Base-by-base conservation (phyloP, 2,329 filamentous ascomycete genomes). In the Aspergillus sp. region DNA sequence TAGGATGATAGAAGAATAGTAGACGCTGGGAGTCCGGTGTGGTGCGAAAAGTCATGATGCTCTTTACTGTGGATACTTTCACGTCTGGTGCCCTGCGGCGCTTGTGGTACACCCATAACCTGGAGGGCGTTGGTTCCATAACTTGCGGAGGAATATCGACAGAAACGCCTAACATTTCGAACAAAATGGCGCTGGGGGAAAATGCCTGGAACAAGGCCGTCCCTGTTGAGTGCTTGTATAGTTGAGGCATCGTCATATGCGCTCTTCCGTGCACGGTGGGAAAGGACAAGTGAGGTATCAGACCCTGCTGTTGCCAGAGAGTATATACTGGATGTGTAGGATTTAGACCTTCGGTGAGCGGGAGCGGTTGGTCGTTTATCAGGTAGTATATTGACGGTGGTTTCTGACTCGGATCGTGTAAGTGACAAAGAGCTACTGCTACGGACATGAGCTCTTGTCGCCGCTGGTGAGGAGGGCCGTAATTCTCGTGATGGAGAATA, bases 1-100 rank as follows among this genome's bases (percentile, higher is more conserved):
- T 89, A 90, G 0, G 88, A 90, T 0, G 88, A 87, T 3, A 91
- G 74, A 1, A 91, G 68, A 66, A 84, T 75, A 21, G 78, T 78
- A 9, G 77, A 77, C 17, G 76, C 66, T 6, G 78, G 70, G 52
- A 81, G 61, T 45, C 80, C 70, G 27, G 77, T 76, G 61, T 80
- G 71, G 23, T 73, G 70, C 7, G 76, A 77, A 59, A 80, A 80
- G 4, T 77, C 79, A 55, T 68, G 73, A 55, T 80, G 78, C 48
- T 79, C 77, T 49, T 75, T 75, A 60, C 73, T 73, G 19, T 77
- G 67, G 15, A 70, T 64, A 37, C 70, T 64, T 37, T 67, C 66
- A 31, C 63, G 64, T 7, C 71, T 68, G 31, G 73, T 64, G 14
- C 59, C 67, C 41, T 70, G 73, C 2, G 71, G 66, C 40, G 59